A percentile compares a stretch with the other conserved stretches of the same genome.
These are phyloP conservation scores for Fusarium gaditjirri DNA, from an alignment of 2,329 filamentous ascomycete genomes.

Conservation along the genomic window DNA sequence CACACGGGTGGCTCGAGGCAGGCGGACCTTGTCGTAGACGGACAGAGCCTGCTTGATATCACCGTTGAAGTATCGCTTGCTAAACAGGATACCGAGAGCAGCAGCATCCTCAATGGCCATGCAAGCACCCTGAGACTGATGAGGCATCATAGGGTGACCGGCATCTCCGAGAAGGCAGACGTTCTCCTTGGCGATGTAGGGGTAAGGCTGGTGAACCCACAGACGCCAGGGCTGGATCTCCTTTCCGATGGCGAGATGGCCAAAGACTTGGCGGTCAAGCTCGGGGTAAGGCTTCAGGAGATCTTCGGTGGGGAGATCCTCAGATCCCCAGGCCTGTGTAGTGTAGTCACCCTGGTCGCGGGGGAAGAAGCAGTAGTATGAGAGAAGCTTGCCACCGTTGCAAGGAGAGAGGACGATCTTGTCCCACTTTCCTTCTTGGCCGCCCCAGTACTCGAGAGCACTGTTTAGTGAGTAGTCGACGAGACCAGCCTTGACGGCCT, in stretches of 20 bases:
- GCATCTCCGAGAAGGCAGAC: slow-evolving; percentile 73
- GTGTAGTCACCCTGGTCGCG: slow-evolving; percentile 60
- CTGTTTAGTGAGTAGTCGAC: slow-evolving; percentile 69
- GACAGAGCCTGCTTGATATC: slow-evolving; percentile 59
- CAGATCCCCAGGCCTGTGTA: slow-evolving; percentile 68
- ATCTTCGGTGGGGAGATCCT: slow-evolving; percentile 64
- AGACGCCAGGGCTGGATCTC: slow-evolving; percentile 74
- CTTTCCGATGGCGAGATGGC: slow-evolving; percentile 67
- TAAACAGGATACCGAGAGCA: slow-evolving; percentile 70
- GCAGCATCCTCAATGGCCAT: slow-evolving; percentile 76
- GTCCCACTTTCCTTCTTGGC: slow-evolving; percentile 69
- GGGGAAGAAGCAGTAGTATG: slow-evolving; percentile 78
- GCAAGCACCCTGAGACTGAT: slow-evolving; percentile 75
- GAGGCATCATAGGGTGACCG: slow-evolving; percentile 75
- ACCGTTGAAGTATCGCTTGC: slow-evolving; percentile 56
- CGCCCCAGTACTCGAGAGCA: slow-evolving; percentile 77
- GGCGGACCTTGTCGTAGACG: slow-evolving; percentile 63
- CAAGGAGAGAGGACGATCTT: slow-evolving; percentile 79
- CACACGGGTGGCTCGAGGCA: slow-evolving; percentile 65
- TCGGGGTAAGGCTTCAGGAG: slow-evolving; percentile 69
- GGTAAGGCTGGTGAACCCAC: slow-evolving; percentile 70
- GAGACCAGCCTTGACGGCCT: slow-evolving; percentile 68
- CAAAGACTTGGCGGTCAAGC: slow-evolving; percentile 66
- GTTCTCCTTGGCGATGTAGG: slow-evolving; percentile 61
- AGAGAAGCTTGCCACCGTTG: slow-evolving; percentile 71